Evolutionary conservation across 2,329 filamentous ascomycete species (phyloP), one percentile per base, ranked within the genome.

Genomic region (Biscogniauxia mediterranea): DNA sequence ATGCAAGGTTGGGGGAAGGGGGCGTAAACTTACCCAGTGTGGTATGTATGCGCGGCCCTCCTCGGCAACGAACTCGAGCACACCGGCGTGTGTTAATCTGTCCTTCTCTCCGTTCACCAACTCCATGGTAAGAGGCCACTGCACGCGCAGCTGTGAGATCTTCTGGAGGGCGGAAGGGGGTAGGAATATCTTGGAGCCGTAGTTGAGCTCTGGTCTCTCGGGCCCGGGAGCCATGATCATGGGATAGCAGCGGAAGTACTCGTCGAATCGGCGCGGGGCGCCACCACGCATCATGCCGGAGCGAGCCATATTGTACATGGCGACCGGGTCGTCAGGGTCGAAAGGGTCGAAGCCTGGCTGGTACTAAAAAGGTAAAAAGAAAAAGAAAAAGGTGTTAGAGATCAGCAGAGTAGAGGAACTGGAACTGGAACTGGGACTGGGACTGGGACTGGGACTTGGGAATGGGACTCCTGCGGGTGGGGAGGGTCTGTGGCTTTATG

Each of bases 211-310:
- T 57, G 91, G 90, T 68, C 95, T 86, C 71, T 97, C 93, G 46
- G 92, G 87, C 2, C 94, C 93, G 13, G 93, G 92, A 64, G 96
- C 87, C 93, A 99, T 98, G 70, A 89, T 88, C 71, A 97, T 85
- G 52, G 95, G 95, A 73, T 98, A 99, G 81, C 93, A 97, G 71
- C 95, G 89, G 79, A 97, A 98, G 81, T 97, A 98, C 78, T 99
- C 95, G 77, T 99, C 94, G 80, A 99, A 99, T 63, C 93, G 91
- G 70, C 92, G 90, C 57, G 81, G 69, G 78, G 82, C 71, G 75
- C 81, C 76, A 57, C 81, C 77, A 61, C 83, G 80, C 65, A 72
- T 71, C 69, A 73, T 71, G 60, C 78, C 76, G 25, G 74, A 71
- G 25, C 77, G 76, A 50, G 79, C 79, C 77, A 83, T 79, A 71